A percentile compares a stretch with the other conserved stretches of the same genome.
Conservation (phyloP, 2,329 filamentous ascomycete genomes). For the Alternaria solani region DNA sequence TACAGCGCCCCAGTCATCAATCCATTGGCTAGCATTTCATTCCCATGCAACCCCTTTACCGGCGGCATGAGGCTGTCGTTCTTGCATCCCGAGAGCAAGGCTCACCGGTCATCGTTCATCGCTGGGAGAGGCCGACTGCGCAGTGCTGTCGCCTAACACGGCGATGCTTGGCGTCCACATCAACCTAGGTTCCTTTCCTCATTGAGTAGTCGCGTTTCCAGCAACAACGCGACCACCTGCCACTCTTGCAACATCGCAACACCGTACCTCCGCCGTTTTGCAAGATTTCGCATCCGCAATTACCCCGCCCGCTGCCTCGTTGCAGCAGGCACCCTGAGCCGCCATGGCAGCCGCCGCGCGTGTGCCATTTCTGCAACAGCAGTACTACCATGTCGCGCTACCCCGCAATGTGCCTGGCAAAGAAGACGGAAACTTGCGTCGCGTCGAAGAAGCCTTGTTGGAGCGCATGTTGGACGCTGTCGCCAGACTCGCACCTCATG, state of each 20-base stretch:
- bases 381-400: conserved; percentile 50
- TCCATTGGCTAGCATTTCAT: not conserved
- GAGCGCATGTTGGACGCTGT: conserved; percentile 39
- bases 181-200: not conserved
- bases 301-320: conserved; percentile 4
- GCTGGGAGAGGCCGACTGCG: not conserved
- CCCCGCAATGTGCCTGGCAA: conserved; percentile 51
- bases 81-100: not conserved
- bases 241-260: not conserved
- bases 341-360: conserved; percentile 27
- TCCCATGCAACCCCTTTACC: not conserved
- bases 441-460: conserved; percentile 41
- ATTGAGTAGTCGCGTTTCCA: not conserved
- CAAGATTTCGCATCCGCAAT: not conserved
- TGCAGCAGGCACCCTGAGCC: conserved; percentile 6
- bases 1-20: not conserved
- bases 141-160: not conserved
- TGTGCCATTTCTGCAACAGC: conserved; percentile 28
- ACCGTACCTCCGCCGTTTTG: not conserved
- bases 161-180: conserved; percentile 1
- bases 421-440: conserved; percentile 39
- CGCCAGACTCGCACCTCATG: conserved; percentile 23
- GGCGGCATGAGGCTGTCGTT: not conserved
- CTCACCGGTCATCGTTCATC: conserved; percentile 10
- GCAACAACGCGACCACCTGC: not conserved